Evolutionary conservation across 202 grass and related monocot genomes (phyloP), one percentile per base, ranked within the genome.

Genomic region (Saccharum hybrid): DNA sequence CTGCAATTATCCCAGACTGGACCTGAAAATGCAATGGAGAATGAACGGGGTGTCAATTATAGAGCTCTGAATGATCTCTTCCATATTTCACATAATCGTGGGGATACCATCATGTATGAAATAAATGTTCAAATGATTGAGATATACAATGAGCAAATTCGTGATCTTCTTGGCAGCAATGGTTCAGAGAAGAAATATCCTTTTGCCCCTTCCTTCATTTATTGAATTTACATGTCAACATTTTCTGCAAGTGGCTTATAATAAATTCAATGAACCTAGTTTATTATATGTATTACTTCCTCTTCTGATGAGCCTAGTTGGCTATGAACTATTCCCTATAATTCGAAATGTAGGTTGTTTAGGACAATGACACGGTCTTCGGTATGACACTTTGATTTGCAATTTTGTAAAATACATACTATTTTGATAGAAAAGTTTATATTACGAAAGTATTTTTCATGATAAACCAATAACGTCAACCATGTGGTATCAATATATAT

Each of bases 81-180:
- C 77, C 74, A 81, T 75, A 94, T 94, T 67, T 97, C 91, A 79
- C 65, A 8, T 72, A 88, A 75, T 48, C 87, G 94, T 84, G 74
- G 69, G 79, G 89, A 88, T 61, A 88, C 81, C 54, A 38, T 90
- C 48, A 82, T 82, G 68, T 97, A 97, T 90, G 88, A 97, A 83
- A 75, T 97, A 21, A 79, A 81, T 72, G 77, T 94, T 74, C 94
- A 97, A 82, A 97, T 97, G 91, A 88, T 97, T 81, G 94, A 97
- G 80, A 94, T 97, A 90, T 97, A 97, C 65, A 97, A 97, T 33
- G 94, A 97, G 73, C 87, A 94, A 92, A 88, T 97, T 8, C 91
- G 51, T n/a, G 94, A 97, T 88, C 91, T 97, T 34, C 86, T 97
- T 72, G 39, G 62, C 23, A 78, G 30, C 81, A 82, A 85, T 86